Percentiles rank a stretch among this genome's conserved stretches.
Evolutionary conservation across 176 grass and related monocot genomes (phyloP).

Genomic region (Oryza longistaminata): DNA sequence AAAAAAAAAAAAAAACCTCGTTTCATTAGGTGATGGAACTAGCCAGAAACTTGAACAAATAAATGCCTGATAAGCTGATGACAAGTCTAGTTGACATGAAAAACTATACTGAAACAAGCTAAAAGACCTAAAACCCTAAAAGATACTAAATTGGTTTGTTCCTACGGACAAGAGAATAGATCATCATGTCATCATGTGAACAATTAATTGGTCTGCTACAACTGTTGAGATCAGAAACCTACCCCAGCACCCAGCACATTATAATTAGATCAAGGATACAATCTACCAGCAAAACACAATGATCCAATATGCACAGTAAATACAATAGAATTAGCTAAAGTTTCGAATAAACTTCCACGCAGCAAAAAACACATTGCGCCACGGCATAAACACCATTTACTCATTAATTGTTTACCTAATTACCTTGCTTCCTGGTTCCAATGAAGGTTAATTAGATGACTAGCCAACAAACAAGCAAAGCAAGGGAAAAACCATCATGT

Average conservation of each 20-base stretch:
- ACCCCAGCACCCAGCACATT: not conserved
- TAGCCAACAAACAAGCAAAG: too few relatives aligned
- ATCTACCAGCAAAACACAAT: not conserved
- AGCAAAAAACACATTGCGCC: too few relatives aligned
- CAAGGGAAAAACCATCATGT: too few relatives aligned
- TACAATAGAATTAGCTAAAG: slow-evolving; percentile 5
- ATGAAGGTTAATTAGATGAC: too few relatives aligned
- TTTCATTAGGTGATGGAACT: not conserved
- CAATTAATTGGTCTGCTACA: not conserved
- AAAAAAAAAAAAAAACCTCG: too few relatives aligned
- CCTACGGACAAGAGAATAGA: not conserved
- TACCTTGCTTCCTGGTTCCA: too few relatives aligned
- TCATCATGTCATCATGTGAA: not conserved
- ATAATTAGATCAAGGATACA: not conserved
- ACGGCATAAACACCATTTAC: too few relatives aligned
- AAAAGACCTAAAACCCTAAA: not conserved
- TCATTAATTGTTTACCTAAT: too few relatives aligned
- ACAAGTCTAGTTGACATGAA: not conserved
- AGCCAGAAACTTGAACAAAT: not conserved
- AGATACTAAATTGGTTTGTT: not conserved
- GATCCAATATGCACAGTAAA: slow-evolving; percentile 14
- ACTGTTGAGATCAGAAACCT: not conserved
- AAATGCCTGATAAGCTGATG: not conserved
- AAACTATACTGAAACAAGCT: not conserved
- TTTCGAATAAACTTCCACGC: not conserved